Base-by-base conservation (phyloP, 495 filamentous ascomycete genomes). In the Penicillium turbatum region DNA sequence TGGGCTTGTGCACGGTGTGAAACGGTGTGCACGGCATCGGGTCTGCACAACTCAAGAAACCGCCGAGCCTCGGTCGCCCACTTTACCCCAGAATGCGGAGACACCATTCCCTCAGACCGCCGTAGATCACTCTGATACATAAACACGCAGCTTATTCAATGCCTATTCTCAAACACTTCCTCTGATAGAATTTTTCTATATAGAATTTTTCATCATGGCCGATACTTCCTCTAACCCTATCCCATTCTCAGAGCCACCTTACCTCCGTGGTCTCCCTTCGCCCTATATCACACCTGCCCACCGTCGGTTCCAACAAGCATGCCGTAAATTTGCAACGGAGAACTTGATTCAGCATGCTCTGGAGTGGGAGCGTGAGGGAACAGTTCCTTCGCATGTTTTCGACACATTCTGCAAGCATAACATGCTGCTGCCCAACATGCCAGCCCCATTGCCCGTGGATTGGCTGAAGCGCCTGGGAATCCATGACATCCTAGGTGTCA, bases 161-260 rank as follows among this genome's bases (percentile, higher is more conserved):
- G 0, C 5, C 6, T 31, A 1, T 42, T 15, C 7, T 15, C 39
- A 42, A 15, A 15, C 24, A 17, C 13, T 0, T 16, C 1, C 4
- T 37, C n/a, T 21, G 19, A 19, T 38, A 44, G 1, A n/a, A 16
- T 15, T 16, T 44, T 10, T 5, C 3, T 43, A 9, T 43, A 5
- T 24, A 2, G n/a, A 30, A 2, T 17, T n/a, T 37, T 30, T 12
- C 49, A 64, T 6, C 11, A 75, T 75, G 72, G 62, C 68, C 2
- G 57, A 55, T 5, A 64, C 66, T 34, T 69, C 67, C n/a, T 44
- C 59, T 15, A 69, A 70, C 21, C 70, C 72, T 3, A 65, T 88
- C 49, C 87, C 87, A 41, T 89, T 90, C 75, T 83, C 84, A 3
- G 86, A 90, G 48, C 87, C 87, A 2, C 83, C 87, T 0, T 89